A percentile compares a stretch with the other conserved stretches of the same genome.
Evolutionary conservation across 2,329 filamentous ascomycete genomes (phyloP).

Genomic region (Aspergillus sergii): DNA sequence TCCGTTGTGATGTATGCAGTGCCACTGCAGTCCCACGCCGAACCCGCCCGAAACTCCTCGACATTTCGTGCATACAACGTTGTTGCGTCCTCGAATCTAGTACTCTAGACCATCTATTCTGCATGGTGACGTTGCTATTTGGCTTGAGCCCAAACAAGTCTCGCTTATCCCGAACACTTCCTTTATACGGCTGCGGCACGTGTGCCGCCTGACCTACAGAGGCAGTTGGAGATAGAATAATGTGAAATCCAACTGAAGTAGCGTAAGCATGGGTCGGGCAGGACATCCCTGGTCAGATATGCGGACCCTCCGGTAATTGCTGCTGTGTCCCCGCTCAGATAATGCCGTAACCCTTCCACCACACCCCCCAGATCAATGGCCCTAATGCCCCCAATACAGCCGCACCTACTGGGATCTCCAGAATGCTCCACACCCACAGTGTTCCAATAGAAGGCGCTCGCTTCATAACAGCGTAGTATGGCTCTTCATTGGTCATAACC

Average conservation of each 20-base stretch:
- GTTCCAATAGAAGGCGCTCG: constrained; percentile 84
- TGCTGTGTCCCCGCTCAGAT: constrained; percentile 21
- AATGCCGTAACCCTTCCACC: constrained; percentile 58
- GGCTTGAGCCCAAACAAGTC: neutral
- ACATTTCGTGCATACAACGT: constrained; percentile 2
- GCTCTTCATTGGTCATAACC: constrained; percentile 74
- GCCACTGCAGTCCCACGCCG: neutral
- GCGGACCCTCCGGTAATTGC: neutral
- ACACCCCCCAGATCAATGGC: constrained; percentile 55
- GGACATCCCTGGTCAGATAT: neutral
- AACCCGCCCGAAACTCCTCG: neutral
- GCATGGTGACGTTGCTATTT: neutral
- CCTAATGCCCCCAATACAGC: constrained; percentile 60
- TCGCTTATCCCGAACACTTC: neutral
- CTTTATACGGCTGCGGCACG: neutral
- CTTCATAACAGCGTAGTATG: constrained; percentile 90
- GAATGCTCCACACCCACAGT: constrained; percentile 88
- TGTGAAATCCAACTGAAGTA: neutral
- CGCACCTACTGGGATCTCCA: constrained; percentile 76
- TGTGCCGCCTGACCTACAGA: neutral
- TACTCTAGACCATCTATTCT: neutral
- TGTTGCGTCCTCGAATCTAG: neutral
- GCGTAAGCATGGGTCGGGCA: neutral
- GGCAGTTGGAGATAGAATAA: neutral
- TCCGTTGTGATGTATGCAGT: constrained; percentile 4